Percentiles rank a stretch among this genome's conserved stretches.
phyloP scores from a whole-genome alignment of 108 stramenopile genomes.

The Cyclostephanos tholiformis region DNA sequence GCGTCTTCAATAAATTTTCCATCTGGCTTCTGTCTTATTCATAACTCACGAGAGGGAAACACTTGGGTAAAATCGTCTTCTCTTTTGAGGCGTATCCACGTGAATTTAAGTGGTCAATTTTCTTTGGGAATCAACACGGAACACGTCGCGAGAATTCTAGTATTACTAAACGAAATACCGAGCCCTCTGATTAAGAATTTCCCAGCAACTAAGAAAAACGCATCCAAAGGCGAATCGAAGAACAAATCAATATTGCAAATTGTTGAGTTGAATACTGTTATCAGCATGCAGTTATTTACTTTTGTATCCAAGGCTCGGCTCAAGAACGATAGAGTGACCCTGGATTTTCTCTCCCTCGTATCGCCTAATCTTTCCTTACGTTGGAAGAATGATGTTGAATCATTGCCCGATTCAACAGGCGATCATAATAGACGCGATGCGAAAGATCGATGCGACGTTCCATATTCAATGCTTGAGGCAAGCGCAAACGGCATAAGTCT shows the following conservation, averaged over 20 bases:
- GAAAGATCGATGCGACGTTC: neutral
- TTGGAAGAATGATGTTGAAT: neutral
- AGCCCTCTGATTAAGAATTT: slow-evolving; percentile 11
- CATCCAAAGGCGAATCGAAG: slow-evolving; percentile 9
- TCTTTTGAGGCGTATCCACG: slow-evolving; percentile 4
- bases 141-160: slow-evolving; percentile 17
- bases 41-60: neutral
- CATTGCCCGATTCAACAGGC: slow-evolving; percentile 1
- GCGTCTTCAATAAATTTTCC: slow-evolving; percentile 28
- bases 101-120: slow-evolving; percentile 17
- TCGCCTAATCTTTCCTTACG: slow-evolving; percentile 3
- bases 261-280: slow-evolving; percentile 25
- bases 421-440: neutral
- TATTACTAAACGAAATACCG: slow-evolving; percentile 19
- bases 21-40: slow-evolving; percentile 13
- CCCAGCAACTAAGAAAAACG: neutral
- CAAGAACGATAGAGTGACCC: slow-evolving; percentile 1
- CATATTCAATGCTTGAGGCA: neutral
- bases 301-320: slow-evolving; percentile 3
- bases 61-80: neutral
- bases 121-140: slow-evolving; percentile 29
- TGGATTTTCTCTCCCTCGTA: slow-evolving; percentile 23
- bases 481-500: slow-evolving; percentile 2
- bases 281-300: slow-evolving; percentile 21
- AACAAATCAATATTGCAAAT: slow-evolving; percentile 21